Base-by-base conservation (phyloP, 345 rosid genomes). In the Aethionema arabicum region DNA sequence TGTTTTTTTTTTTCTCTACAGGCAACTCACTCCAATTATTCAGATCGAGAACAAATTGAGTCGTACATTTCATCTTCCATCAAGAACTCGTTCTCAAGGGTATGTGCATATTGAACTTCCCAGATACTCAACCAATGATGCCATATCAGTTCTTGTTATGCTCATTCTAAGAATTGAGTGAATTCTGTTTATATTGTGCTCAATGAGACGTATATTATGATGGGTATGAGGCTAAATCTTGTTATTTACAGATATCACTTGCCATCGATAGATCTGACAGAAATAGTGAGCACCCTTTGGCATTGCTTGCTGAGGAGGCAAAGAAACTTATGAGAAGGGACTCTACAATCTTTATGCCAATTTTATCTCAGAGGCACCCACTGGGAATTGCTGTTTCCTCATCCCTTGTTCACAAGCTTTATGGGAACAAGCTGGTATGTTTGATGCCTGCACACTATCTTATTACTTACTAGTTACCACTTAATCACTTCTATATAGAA, bases 261-360 rank as follows among this genome's bases (percentile, higher is more conserved):
- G 74, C 74, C 59, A 79, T 85, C 66, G 97, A 90, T 50, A 83
- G 78, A 74, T 77, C 83, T 70, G 95, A 83, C 77, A 56, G 80
- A 70, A 60, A 16, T 11, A 82, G 55, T 47, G 97, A 85, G 45
- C 96, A 87, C 79, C 86, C 76, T 73, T 69, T 93, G 73, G 84
- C 96, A 30, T 72, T 86, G 77, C 97, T 93, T 76, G 97, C 97
- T 29, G 87, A 85, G 69, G 97, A 93, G 72, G 82, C 81, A 41
- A 87, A 73, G 74, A 85, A 78, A 74, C 85, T 93, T 76, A 71
- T 93, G 63, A 79, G 78, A 61, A 85, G 75, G 63, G 99, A 93
- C 70, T 84, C 91, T 39, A 69, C 79, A 42, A 54, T 65, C 33
- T 93, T 77, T 76, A 78, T 84, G 76, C 96, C 97, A 69, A 65